Evolutionary conservation across 2,329 filamentous ascomycete species (phyloP).

Genomic region (Talaromyces sp.): DNA sequence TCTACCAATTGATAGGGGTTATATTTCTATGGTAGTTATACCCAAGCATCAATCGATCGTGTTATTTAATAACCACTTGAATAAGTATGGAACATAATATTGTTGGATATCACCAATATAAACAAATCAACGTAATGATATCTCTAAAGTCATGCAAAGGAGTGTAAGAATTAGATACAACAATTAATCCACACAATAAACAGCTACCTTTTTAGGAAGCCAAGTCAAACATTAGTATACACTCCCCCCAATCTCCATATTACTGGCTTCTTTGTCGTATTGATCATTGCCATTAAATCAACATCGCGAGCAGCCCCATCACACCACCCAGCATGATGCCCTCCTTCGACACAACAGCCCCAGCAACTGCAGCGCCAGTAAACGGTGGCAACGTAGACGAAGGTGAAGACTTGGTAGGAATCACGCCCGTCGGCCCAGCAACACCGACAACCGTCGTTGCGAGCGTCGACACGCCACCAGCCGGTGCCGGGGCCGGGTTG

Average conservation of each 20-base stretch:
- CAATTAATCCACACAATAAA: background rate
- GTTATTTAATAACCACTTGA: background rate
- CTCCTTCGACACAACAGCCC: background rate
- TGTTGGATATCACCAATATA: background rate
- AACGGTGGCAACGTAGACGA: conserved; percentile 4
- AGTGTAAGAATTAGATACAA: background rate
- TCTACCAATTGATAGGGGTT: too few relatives aligned
- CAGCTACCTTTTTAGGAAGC: background rate
- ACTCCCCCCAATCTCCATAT: background rate
- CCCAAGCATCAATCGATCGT: background rate
- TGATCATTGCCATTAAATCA: background rate
- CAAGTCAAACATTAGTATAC: background rate
- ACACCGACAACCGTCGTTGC: conserved; percentile 4
- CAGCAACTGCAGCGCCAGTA: conserved; percentile 5
- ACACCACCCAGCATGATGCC: conserved; percentile 45
- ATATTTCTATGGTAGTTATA: too few relatives aligned
- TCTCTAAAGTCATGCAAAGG: background rate
- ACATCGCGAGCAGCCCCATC: conserved; percentile 36
- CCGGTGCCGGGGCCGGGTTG: conserved; percentile 9
- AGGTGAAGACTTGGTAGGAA: background rate
- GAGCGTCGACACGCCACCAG: conserved; percentile 1
- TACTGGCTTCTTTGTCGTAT: too few relatives aligned
- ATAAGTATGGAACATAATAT: background rate
- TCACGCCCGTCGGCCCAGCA: background rate
- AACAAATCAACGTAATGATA: background rate